phyloP scores from a whole-genome alignment of 1,284 basidiomycete species.

The Rhodotorula glutinis region DNA sequence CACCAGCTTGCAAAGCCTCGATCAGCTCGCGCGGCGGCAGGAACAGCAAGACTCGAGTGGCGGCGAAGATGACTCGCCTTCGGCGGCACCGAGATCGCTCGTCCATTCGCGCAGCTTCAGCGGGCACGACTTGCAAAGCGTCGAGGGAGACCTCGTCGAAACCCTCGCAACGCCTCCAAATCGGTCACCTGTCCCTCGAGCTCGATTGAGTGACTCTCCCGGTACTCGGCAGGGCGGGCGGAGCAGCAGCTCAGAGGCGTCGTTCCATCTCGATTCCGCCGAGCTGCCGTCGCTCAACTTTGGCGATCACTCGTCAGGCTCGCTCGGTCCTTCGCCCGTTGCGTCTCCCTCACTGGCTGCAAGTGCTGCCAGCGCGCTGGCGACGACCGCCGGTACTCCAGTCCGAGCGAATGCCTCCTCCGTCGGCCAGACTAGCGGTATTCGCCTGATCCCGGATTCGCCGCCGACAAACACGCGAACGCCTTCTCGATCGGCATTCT shows the following conservation, averaged over 20 bases:
- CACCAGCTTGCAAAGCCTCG: slow-evolving; percentile 1
- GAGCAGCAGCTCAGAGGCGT: slow-evolving; percentile 5
- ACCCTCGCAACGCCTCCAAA: slow-evolving; percentile 19
- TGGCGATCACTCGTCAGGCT: slow-evolving; percentile 23
- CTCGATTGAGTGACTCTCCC: background rate
- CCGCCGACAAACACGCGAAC: slow-evolving; percentile 8
- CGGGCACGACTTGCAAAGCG: slow-evolving; percentile 2
- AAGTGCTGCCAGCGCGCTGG: background rate
- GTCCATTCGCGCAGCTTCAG: background rate
- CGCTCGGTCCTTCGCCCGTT: slow-evolving; percentile 9
- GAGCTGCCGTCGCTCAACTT: slow-evolving; percentile 30
- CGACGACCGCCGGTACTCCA: background rate
- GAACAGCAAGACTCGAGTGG: background rate
- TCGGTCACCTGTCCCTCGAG: background rate
- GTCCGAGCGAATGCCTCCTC: background rate
- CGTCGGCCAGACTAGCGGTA: slow-evolving; percentile 4
- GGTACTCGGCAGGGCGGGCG: background rate
- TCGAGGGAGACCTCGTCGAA: slow-evolving; percentile 10
- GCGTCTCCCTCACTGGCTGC: background rate
- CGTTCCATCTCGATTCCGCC: slow-evolving; percentile 25
- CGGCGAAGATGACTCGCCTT: background rate
- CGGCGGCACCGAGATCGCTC: background rate
- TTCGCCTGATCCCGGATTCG: slow-evolving; percentile 26
- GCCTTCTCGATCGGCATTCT: background rate
- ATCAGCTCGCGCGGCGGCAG: background rate